These are phyloP conservation scores for Lentinula guzmanii DNA, from an alignment of 768 basidiomycete species.

Conservation along the genomic window DNA sequence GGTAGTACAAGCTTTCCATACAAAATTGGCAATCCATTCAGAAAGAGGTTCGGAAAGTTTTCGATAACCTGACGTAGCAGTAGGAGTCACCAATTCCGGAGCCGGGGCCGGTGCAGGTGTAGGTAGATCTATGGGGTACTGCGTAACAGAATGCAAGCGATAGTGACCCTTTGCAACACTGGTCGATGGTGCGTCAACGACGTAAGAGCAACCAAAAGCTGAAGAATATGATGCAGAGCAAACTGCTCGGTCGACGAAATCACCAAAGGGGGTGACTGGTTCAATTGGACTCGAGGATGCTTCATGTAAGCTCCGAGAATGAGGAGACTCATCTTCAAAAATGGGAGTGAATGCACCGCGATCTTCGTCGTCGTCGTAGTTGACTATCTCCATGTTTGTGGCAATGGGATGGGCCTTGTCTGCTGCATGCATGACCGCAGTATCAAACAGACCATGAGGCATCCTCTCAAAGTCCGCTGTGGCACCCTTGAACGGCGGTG, in stretches of 20 bases:
- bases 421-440: neutral
- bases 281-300: constrained; percentile 63
- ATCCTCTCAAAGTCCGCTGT: constrained; percentile 36
- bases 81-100: constrained; percentile 41
- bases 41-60: constrained; percentile 72
- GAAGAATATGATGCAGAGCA: constrained; percentile 29
- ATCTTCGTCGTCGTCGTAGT: constrained; percentile 26
- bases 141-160: constrained; percentile 16
- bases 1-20: constrained; percentile 82
- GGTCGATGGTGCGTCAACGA: constrained; percentile 9
- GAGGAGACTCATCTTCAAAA: constrained; percentile 62
- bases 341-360: constrained; percentile 54
- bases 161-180: constrained; percentile 6
- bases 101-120: constrained; percentile 24
- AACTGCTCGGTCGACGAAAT: constrained; percentile 70
- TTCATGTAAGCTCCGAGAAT: constrained; percentile 42
- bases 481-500: constrained; percentile 4
- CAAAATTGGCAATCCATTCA: constrained; percentile 73
- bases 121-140: constrained; percentile 25
- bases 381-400: constrained; percentile 18
- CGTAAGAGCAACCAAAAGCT: constrained; percentile 15
- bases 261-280: constrained; percentile 71
- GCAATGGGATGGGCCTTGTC: neutral
- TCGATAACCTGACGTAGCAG: constrained; percentile 55
- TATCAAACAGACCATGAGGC: constrained; percentile 14